Conservation (phyloP, 176 grass and related monocot genomes). For the Bromus sterilis region DNA sequence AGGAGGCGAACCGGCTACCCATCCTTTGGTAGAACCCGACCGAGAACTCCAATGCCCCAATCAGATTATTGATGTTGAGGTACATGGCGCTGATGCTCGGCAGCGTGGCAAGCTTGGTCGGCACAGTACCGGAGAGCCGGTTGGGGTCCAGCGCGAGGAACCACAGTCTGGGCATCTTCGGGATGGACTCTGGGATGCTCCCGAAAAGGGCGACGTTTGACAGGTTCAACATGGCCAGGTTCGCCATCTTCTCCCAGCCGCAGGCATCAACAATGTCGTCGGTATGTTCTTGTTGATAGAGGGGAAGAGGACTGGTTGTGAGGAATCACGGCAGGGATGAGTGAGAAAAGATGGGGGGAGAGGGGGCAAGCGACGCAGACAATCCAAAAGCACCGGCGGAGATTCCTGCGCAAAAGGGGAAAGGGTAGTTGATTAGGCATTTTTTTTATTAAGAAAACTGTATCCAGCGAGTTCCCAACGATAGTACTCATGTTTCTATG, state of each 20-base stretch:
- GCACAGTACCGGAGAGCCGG: slow-evolving; percentile 43
- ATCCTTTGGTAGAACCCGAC: slow-evolving; percentile 61
- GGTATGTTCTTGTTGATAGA: too few relatives aligned
- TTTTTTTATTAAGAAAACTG: too few relatives aligned
- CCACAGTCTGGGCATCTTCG: slow-evolving; percentile 37
- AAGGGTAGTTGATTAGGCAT: too few relatives aligned
- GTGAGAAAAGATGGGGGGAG: too few relatives aligned
- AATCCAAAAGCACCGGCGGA: too few relatives aligned
- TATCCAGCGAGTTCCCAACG: too few relatives aligned
- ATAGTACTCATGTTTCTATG: too few relatives aligned
- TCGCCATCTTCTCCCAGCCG: slow-evolving; percentile 34
- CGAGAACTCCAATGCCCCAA: slow-evolving; percentile 51
- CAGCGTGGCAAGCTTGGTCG: slow-evolving; percentile 39
- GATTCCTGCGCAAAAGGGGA: too few relatives aligned
- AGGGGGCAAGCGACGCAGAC: too few relatives aligned
- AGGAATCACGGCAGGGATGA: too few relatives aligned
- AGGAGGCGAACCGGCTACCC: slow-evolving; percentile 78
- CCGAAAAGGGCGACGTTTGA: slow-evolving; percentile 39
- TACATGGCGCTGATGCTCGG: slow-evolving; percentile 61
- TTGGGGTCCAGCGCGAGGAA: slow-evolving; percentile 79
- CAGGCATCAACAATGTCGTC: too few relatives aligned
- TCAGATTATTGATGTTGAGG: slow-evolving; percentile 80
- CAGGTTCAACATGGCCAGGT: slow-evolving; percentile 61
- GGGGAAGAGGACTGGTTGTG: too few relatives aligned
- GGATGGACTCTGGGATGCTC: slow-evolving; percentile 49